phyloP scores from a whole-genome alignment of 306 rosid species.

The cucumber (Cucumis sativus) region DNA sequence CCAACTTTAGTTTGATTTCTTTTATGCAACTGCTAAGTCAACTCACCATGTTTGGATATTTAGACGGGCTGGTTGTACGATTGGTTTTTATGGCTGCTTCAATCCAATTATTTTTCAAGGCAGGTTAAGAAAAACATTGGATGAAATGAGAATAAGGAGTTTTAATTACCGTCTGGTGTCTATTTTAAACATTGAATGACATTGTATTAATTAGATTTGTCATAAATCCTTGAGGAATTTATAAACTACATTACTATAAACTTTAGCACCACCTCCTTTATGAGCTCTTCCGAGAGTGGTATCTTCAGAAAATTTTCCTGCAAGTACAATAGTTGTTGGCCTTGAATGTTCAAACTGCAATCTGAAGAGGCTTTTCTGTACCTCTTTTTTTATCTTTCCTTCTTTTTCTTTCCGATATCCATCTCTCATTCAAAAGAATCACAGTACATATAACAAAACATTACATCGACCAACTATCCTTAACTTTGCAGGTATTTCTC shows the following conservation, averaged over 20 bases:
- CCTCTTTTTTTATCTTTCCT: neutral
- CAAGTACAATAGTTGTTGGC: neutral
- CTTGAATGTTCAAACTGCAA: neutral
- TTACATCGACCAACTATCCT: neutral
- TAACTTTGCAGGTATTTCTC: slow-evolving; percentile 56
- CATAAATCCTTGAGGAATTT: neutral
- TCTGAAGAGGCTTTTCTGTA: neutral
- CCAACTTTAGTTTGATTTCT: neutral
- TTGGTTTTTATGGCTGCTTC: neutral
- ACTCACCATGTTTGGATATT: neutral
- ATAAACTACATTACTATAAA: neutral
- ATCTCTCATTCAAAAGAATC: neutral
- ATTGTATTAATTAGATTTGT: neutral
- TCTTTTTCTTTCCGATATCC: neutral
- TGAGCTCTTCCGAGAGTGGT: neutral
- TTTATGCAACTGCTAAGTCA: neutral
- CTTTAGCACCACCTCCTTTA: neutral
- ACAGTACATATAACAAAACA: neutral
- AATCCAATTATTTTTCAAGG: neutral
- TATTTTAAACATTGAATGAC: neutral
- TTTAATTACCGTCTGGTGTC: neutral
- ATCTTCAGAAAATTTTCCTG: neutral
- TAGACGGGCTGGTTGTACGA: neutral
- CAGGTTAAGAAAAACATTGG: neutral
- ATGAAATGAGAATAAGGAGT: neutral